These are phyloP conservation scores for Glycine soja DNA, from an alignment of 306 rosid genomes.

Conservation along the genomic window DNA sequence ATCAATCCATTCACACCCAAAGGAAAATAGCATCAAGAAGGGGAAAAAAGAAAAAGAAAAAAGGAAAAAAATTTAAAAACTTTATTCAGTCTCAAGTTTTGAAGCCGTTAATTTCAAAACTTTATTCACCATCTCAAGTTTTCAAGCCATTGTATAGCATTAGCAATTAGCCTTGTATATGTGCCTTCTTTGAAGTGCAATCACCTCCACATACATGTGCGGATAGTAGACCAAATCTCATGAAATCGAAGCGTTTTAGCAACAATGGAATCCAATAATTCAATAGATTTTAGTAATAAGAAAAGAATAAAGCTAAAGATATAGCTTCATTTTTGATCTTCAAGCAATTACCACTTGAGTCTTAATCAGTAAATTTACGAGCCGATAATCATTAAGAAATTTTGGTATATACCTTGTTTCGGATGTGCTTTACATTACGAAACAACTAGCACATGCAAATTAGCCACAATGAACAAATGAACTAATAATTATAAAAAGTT, in stretches of 20 bases:
- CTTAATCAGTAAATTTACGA: neutral
- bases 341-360: neutral
- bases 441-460: constrained; percentile 43
- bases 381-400: constrained; percentile 13
- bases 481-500: constrained; percentile 60
- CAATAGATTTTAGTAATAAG: neutral
- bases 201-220: too few species aligned
- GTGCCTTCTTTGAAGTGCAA: too few species aligned
- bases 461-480: constrained; percentile 77
- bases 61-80: too few species aligned
- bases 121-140: too few species aligned
- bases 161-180: too few species aligned
- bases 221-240: too few species aligned
- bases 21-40: too few species aligned
- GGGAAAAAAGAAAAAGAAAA: too few species aligned
- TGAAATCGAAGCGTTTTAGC: neutral
- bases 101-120: too few species aligned
- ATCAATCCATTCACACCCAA: neutral
- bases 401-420: constrained; percentile 23
- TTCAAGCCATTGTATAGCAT: too few species aligned
- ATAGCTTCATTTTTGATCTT: neutral
- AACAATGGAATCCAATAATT: neutral
- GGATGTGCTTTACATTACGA: constrained; percentile 35
- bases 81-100: too few species aligned
- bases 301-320: constrained; percentile 18